A percentile compares a stretch with the other conserved stretches of the same genome.
Evolutionary conservation across 257 asterid genomes (phyloP).

Genomic region (Ophiorrhiza pumila): DNA sequence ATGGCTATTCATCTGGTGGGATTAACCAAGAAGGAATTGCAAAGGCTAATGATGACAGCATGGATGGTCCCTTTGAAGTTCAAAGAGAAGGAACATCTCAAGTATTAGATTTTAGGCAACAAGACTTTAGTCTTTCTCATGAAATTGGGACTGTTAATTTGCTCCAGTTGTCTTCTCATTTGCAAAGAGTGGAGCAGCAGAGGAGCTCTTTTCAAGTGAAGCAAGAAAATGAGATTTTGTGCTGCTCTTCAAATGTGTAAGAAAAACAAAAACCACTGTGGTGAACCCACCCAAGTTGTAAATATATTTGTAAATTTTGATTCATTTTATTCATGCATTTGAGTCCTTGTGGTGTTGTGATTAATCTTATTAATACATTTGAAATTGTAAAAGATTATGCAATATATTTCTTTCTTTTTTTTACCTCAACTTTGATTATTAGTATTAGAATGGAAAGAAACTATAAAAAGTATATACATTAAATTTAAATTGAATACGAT

Average conservation of each 20-base stretch:
- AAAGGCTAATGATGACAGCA: conserved; percentile 11
- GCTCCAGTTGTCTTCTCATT: conserved; percentile 53
- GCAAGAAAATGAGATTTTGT: conserved; percentile 35
- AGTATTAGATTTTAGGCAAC: conserved; percentile 8
- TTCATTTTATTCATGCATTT: not conserved
- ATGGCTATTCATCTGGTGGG: conserved; percentile 10
- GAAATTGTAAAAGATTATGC: too few species aligned
- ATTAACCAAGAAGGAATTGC: conserved; percentile 3
- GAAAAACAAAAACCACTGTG: conserved; percentile 1
- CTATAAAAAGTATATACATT: too few species aligned
- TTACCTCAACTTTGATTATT: too few species aligned
- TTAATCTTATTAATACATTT: too few species aligned
- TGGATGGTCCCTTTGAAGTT: conserved; percentile 5
- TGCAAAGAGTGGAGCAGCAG: conserved; percentile 59
- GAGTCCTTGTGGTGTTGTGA: too few species aligned
- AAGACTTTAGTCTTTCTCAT: conserved; percentile 12
- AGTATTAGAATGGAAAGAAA: too few species aligned
- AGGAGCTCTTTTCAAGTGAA: conserved; percentile 37
- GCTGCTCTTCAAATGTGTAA: conserved; percentile 26
- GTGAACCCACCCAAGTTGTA: conserved; percentile 5
- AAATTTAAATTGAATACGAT: too few species aligned
- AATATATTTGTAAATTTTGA: not conserved
- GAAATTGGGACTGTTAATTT: conserved; percentile 38
- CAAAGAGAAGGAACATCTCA: conserved; percentile 17
- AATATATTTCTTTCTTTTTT: too few species aligned